Base-by-base conservation (phyloP, 2,329 filamentous ascomycete species). In the Ophiostoma perfectum region DNA sequence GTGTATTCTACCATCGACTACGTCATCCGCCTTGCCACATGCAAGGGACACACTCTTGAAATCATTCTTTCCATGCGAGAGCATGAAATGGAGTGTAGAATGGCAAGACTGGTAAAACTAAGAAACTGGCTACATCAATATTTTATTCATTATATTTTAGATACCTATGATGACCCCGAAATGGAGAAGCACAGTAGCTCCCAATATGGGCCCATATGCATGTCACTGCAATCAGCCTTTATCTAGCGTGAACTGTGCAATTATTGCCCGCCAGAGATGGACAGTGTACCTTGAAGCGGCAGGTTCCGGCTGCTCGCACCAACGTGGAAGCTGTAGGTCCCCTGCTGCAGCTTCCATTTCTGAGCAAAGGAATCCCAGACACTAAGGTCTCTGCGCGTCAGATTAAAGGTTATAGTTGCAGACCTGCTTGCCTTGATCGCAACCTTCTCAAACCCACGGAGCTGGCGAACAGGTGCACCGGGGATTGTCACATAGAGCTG, bases 381-480 rank as follows among this genome's bases (percentile, higher is more conserved):
- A 75, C 87, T 90, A 64, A 91, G 73, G 73, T 91, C 88, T 70
- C 87, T 82, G 55, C 88, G 80, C 16, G 82, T 89, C 47, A 91
- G 74, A 39, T 79, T 75, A 68, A 90, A 84, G 0, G 73, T 76
- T 0, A 88, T 77, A 0, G 77, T 80, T 12, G 77, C 76, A n/a
- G 76, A 80, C 69, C 81, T 75, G 0, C 81, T 80, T 5, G 69
- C 58, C 55, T 79, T 77, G 63, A 90, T 71, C 12, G 77, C 78
- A 0, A 82, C 78, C 78, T 90, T 90, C 65, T 85, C 84, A 70
- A 90, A 90, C 6, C 88, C 88, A 7, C 88, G 80, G n/a, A 91
- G 79, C 75, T 90, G 87, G 52, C 81, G 78, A 0, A 81, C 77
- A 0, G 88, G 88, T 5, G 38, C 70, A 0, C 70, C 73, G 1